A percentile compares a stretch with the other conserved stretches of the same genome.
These are phyloP conservation scores for Thelephora ganbajun DNA, from an alignment of 768 basidiomycete genomes.

Conservation along the genomic window DNA sequence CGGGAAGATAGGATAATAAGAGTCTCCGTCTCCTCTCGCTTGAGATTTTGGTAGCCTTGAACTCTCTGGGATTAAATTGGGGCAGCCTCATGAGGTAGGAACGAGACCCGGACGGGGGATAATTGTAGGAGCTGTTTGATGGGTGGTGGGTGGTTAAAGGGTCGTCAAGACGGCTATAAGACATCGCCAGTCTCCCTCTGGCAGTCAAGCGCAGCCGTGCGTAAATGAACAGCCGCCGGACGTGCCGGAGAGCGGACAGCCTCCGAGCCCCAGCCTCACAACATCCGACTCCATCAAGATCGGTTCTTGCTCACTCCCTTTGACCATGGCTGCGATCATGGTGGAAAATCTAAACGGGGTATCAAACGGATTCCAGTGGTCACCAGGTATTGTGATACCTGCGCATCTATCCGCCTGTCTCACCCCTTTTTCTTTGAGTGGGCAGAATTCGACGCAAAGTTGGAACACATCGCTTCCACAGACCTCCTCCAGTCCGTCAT, in stretches of 20 bases:
- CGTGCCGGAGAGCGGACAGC: too few relatives aligned
- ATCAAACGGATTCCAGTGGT: constrained; percentile 29
- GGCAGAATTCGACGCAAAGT: constrained; percentile 41
- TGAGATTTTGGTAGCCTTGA: not conserved
- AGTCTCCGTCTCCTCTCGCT: constrained; percentile 24
- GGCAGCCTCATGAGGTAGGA: not conserved
- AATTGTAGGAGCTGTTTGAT: not conserved
- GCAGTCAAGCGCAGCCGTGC: too few relatives aligned
- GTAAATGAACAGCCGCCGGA: too few relatives aligned
- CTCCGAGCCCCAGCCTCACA: too few relatives aligned
- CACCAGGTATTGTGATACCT: constrained; percentile 26
- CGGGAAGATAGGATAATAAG: constrained; percentile 54
- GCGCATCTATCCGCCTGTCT: not conserved
- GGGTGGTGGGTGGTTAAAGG: constrained; percentile 3
- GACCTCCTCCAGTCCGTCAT: constrained; percentile 47
- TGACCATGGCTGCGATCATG: not conserved
- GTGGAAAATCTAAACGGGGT: not conserved
- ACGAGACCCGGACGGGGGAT: constrained; percentile 2
- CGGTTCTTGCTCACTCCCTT: not conserved
- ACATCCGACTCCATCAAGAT: too few relatives aligned
- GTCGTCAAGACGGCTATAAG: constrained; percentile 6
- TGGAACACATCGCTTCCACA: constrained; percentile 50
- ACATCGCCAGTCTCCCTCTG: constrained; percentile 3
- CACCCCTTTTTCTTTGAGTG: constrained; percentile 8
- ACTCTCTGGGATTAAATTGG: not conserved